Evolutionary conservation across 176 grass and related monocot genomes (phyloP), one percentile per base, ranked within the genome.

Genomic region (Ampelocalamus luodianensis): DNA sequence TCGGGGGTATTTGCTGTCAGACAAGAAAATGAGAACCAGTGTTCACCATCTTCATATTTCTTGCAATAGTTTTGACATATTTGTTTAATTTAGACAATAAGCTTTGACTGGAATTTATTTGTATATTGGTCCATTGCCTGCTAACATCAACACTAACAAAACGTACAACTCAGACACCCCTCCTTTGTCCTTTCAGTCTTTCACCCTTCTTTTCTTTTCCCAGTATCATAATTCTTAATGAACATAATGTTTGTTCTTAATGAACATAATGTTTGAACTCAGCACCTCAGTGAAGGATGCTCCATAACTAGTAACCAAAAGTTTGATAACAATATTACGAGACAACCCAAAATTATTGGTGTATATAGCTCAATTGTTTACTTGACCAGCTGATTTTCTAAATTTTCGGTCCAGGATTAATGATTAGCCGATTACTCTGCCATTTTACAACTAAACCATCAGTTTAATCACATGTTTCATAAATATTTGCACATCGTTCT

Each of bases 401-500:
- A 54, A 89, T 79, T 29, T 68, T 85, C 22, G 32, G 39, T 9
- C 22, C 12, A 1, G 43, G 6, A 74, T 29, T 29, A 89, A 58
- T n/a, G n/a, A n/a, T n/a, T n/a, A n/a, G n/a, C n/a, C 34, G 11
- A 65, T 37, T 73, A 27, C 58, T 23, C 44, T 72, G 29, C 0
- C 43, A 55, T 42, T 84, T 48, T 54, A 74, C 27, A 76, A 48
- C 45, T 39, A 56, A 64, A 8, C 20, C 34, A 63, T 8, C n/a
- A 10, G 10, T 75, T 59, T n/a, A 76, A 72, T 13, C 50, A 18
- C 8, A 65, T 22, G n/a, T n/a, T 67, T 68, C 36, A 61, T 20
- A 51, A 51, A 68, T 53, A 11, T 53, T 22, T 67, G 24, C 7
- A 63, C 27, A 38, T 55, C 0, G 20, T 13, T 69, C 3, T 10